Evolutionary conservation across 129 eudicot genomes (phyloP).

Genomic region (Flaveria trinervia): DNA sequence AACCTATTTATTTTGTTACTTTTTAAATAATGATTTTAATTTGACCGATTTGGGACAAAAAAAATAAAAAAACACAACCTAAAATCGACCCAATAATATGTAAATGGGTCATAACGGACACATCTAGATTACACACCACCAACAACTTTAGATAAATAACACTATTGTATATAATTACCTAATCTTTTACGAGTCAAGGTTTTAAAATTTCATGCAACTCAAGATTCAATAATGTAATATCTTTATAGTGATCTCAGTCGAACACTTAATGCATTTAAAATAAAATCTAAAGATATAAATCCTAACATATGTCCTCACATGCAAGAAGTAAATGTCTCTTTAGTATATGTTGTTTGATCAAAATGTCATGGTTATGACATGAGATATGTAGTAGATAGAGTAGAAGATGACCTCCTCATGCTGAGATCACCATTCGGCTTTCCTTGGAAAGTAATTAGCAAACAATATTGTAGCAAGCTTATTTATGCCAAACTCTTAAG

Average conservation of each 20-base stretch:
- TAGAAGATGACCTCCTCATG: too few species aligned
- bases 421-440: too few species aligned
- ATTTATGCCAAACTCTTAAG: too few species aligned
- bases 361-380: background rate
- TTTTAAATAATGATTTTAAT: background rate
- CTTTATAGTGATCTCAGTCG: conserved; percentile 66
- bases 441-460: too few species aligned
- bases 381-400: too few species aligned
- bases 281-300: conserved; percentile 76
- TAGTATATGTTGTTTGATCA: background rate
- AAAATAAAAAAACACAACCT: background rate
- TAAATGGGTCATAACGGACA: background rate
- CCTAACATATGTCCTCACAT: conserved; percentile 62
- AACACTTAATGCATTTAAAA: conserved; percentile 71
- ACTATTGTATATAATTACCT: conserved; percentile 27
- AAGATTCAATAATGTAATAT: conserved; percentile 57
- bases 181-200: conserved; percentile 70
- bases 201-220: conserved; percentile 70
- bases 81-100: too few species aligned
- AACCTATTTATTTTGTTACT: background rate
- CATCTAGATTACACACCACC: background rate
- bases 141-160: background rate
- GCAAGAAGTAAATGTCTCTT: conserved; percentile 7
- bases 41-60: background rate
- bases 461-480: too few species aligned